Evolutionary conservation across 1,139 yeast species (phyloP).

Genomic region (Blastobotrys indianensis): DNA sequence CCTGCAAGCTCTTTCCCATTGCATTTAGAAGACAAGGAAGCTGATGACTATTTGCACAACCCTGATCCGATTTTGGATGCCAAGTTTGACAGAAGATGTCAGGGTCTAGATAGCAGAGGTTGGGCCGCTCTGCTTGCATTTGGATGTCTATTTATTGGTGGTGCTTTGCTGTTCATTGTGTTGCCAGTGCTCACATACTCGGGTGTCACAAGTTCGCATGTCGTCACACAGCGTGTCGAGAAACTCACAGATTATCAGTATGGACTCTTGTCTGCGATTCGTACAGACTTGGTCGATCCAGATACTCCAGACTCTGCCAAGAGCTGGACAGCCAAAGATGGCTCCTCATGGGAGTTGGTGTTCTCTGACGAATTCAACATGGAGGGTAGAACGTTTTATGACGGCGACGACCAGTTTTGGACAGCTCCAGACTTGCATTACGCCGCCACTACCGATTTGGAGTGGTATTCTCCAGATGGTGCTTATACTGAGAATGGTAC

Average conservation of each 20-base stretch:
- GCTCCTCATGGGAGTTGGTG: conserved; percentile 62
- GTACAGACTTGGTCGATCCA: conserved; percentile 62
- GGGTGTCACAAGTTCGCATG: conserved; percentile 42
- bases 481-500: conserved; percentile 63
- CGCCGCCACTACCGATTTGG: conserved; percentile 74
- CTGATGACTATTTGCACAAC: conserved; percentile 86
- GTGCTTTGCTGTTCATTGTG: conserved; percentile 58
- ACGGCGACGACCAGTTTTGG: conserved; percentile 82
- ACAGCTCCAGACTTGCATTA: conserved; percentile 70
- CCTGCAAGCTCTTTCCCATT: conserved; percentile 86
- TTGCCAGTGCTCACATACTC: conserved; percentile 72
- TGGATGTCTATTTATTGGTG: conserved; percentile 50
- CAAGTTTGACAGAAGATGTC: conserved; percentile 55
- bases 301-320: conserved; percentile 63
- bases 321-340: conserved; percentile 44
- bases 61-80: conserved; percentile 92
- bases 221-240: conserved; percentile 32
- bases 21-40: conserved; percentile 81
- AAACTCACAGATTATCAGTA: conserved; percentile 53
- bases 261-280: conserved; percentile 54
- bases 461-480: conserved; percentile 89
- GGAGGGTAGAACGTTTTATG: conserved; percentile 77
- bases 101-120: conserved; percentile 45
- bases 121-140: conserved; percentile 45
- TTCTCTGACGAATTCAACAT: conserved; percentile 81